Evolutionary conservation across 257 asterid species (phyloP), one percentile per base, ranked within the genome.

Genomic region (Solanum piurae): DNA sequence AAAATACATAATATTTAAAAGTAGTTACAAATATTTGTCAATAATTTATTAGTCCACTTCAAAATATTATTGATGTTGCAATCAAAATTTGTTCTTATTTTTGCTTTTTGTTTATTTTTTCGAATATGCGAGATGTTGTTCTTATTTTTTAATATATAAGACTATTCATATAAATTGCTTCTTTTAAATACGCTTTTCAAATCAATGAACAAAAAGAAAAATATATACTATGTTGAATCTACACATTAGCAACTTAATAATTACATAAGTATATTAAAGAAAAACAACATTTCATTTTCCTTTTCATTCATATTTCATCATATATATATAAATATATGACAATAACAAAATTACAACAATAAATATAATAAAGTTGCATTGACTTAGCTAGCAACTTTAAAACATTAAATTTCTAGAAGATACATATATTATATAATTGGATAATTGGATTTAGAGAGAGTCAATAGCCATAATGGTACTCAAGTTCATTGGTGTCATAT

Each of bases 401-500:
- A 79, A 44, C 84, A 79, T 79, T 27, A 60, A 79, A 77, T 29
- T 21, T 77, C 37, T 13, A 42, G 55, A 77, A 42, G 14, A 77
- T 12, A 25, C 1, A 9, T 79, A 23, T 1, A 37, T 14, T 23
- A 9, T 58, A 21, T 58, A 62, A 79, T 46, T 13, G 14, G 16
- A 44, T 40, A 12, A n/a, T 42, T 42, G 69, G 42, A 49, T 16
- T 14, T 85, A 29, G 16, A 71, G 85, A 3, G 90, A 87, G 68
- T 92, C 94, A 46, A 92, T 11, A 20, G 88, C 87, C 91, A 92
- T 86, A 72, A 92, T 92, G 62, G 94, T 89, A 91, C 94, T 92
- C 66, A 92, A 89, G 86, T 92, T 92, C 94, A 92, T 91, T 3
- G 94, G 94, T 33, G 66, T 69, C 89, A 92, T 92, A 87, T 83